Evolutionary conservation across 2,329 filamentous ascomycete genomes (phyloP).

Genomic region (Penicillium expansum): DNA sequence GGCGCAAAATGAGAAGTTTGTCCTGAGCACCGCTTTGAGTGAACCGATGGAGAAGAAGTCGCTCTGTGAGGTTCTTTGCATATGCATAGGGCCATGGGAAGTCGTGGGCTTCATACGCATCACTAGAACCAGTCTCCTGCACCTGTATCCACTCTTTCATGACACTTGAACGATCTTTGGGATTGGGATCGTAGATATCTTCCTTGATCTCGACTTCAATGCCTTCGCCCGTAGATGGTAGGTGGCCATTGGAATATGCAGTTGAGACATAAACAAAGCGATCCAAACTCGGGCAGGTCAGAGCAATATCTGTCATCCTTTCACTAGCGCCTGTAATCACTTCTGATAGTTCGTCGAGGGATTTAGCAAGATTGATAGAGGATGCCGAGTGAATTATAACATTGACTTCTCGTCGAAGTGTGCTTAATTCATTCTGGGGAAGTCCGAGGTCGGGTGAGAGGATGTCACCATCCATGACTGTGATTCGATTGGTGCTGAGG

Average conservation of each 20-base stretch:
- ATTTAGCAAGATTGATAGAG: not conserved
- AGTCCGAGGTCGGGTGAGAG: not conserved
- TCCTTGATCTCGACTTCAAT: not conserved
- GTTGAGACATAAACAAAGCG: not conserved
- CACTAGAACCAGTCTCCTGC: constrained; percentile 21
- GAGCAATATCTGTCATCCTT: not conserved
- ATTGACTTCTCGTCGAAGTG: not conserved
- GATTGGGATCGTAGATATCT: not conserved
- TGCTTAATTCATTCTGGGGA: not conserved
- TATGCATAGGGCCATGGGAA: constrained; percentile 1
- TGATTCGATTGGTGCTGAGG: not conserved
- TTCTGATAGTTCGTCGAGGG: not conserved
- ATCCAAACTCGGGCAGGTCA: not conserved
- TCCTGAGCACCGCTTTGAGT: not conserved
- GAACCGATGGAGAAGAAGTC: not conserved
- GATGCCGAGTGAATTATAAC: not conserved
- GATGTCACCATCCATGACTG: not conserved
- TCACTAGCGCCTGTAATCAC: not conserved
- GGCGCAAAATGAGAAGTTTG: not conserved
- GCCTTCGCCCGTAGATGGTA: not conserved
- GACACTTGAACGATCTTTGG: not conserved
- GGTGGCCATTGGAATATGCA: not conserved
- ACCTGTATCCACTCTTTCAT: not conserved
- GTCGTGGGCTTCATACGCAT: constrained; percentile 24
- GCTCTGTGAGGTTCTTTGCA: not conserved